Evolutionary conservation across 2,329 filamentous ascomycete genomes (phyloP), one percentile per base, ranked within the genome.

Genomic region (Fusarium succisae): DNA sequence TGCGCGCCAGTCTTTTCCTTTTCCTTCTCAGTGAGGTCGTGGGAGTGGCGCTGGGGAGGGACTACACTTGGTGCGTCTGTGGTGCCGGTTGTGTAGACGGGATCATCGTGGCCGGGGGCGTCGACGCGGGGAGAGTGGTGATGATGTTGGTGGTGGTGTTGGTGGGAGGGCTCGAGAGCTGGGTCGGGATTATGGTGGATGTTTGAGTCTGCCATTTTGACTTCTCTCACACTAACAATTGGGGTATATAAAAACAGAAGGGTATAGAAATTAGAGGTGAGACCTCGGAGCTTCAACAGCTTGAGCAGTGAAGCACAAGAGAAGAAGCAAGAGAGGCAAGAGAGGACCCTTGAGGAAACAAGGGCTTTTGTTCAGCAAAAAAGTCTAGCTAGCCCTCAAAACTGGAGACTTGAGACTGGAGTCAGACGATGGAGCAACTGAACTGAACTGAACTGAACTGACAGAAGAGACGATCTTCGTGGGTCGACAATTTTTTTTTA

Each of bases 21-120:
- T 45, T 43, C 38, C 18, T 20, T 45, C 6, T 26, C 65, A 10
- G 22, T 22, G 47, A 50, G 22, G 5, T 51, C 48, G 32, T 59
- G 62, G 18, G 63, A 58, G 32, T 69, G 66, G 22, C 51, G 56
- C 73, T 83, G 79, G 24, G 78, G 68, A 6, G 82, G 81, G 18
- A 83, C 84, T 76, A 76, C 63, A 26, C 70, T 63, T 10, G 79
- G 77, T 73, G 87, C 80, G 17, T 81, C 74, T 20, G 80, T 82
- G 30, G 79, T 84, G 51, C 82, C 84, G 56, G 82, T 83, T 41
- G 86, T 83, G 76, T 89, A 89, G 48, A 85, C 80, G 43, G 86
- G 82, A 57, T 89, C 84, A 59, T 82, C 71, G 72, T 82, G 73
- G 67, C 80, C 77, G 50, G 80, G 72, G 55, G 80, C 73, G 44